Evolutionary conservation across 257 asterid species (phyloP).

Genomic region (Petunia secreta): DNA sequence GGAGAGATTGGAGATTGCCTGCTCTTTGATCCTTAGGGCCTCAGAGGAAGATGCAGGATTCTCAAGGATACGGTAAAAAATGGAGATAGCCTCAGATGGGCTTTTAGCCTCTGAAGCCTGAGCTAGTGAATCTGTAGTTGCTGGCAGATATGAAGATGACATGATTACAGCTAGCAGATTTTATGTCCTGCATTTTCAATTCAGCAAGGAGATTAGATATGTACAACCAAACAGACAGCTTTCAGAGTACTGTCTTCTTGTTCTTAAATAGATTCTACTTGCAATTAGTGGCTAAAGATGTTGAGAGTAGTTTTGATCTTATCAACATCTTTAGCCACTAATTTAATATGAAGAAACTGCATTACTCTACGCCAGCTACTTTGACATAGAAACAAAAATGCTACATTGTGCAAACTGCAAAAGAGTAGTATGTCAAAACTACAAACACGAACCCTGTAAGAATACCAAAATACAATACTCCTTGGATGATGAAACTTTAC

Average conservation of each 20-base stretch:
- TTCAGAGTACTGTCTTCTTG: neutral
- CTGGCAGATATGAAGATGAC: slow-evolving; percentile 46
- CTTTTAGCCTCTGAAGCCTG: slow-evolving; percentile 49
- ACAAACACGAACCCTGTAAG: neutral
- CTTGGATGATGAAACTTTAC: neutral
- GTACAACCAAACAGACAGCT: neutral
- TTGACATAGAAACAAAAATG: neutral
- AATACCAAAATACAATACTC: neutral
- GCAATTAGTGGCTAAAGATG: slow-evolving; percentile 8
- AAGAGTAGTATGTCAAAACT: neutral
- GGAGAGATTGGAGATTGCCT: slow-evolving; percentile 50
- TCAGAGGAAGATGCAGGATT: slow-evolving; percentile 50
- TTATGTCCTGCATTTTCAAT: slow-evolving; percentile 30
- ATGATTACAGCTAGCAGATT: slow-evolving; percentile 28
- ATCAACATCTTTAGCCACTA: too few relatives aligned
- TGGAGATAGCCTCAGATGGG: slow-evolving; percentile 45
- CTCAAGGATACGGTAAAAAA: slow-evolving; percentile 41
- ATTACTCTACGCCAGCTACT: slow-evolving; percentile 14
- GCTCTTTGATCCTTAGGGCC: slow-evolving; percentile 49
- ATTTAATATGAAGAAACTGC: neutral
- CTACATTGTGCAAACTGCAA: neutral
- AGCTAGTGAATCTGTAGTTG: slow-evolving; percentile 43
- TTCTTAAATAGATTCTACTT: neutral
- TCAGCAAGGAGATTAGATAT: neutral
- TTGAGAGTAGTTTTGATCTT: neutral